Evolutionary conservation across 2,329 filamentous ascomycete species (phyloP).

Genomic region (Fusarium humuli): DNA sequence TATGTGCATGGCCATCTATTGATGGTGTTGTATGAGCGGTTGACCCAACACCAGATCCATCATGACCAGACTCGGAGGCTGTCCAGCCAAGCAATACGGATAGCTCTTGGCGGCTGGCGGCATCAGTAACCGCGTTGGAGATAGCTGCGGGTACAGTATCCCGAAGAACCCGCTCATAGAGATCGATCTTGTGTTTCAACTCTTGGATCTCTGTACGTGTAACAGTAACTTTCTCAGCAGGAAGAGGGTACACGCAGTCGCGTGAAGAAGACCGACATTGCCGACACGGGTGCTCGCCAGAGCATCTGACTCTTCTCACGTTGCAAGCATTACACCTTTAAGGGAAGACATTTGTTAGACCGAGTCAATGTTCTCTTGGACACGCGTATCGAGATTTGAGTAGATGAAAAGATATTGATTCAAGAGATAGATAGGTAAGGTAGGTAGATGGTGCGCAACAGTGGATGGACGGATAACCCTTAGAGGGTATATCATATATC

Average conservation of each 20-base stretch:
- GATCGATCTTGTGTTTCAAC: slow-evolving; percentile 53
- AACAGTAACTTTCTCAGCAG: slow-evolving; percentile 58
- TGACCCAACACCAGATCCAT: neutral
- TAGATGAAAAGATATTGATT: neutral
- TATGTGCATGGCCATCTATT: slow-evolving; percentile 11
- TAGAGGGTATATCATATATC: neutral
- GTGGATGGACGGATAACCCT: slow-evolving; percentile 2
- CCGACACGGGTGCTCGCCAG: slow-evolving; percentile 60
- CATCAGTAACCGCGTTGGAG: slow-evolving; percentile 44
- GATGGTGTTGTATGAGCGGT: slow-evolving; percentile 16
- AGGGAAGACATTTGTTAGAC: slow-evolving; percentile 24
- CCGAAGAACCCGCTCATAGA: slow-evolving; percentile 56
- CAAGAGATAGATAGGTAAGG: neutral
- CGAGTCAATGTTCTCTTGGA: neutral
- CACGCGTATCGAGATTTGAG: neutral
- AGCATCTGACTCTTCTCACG: slow-evolving; percentile 64
- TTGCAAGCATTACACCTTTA: slow-evolving; percentile 65
- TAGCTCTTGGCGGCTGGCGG: slow-evolving; percentile 50
- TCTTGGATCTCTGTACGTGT: slow-evolving; percentile 56
- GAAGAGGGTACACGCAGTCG: slow-evolving; percentile 61
- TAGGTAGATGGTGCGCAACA: slow-evolving; percentile 3
- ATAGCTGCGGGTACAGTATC: slow-evolving; percentile 49
- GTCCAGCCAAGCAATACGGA: slow-evolving; percentile 45
- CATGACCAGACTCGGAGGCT: slow-evolving; percentile 36
- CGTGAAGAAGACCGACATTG: slow-evolving; percentile 58